Evolutionary conservation across 2,329 filamentous ascomycete species (phyloP).

Genomic region (Colletotrichum siamense): DNA sequence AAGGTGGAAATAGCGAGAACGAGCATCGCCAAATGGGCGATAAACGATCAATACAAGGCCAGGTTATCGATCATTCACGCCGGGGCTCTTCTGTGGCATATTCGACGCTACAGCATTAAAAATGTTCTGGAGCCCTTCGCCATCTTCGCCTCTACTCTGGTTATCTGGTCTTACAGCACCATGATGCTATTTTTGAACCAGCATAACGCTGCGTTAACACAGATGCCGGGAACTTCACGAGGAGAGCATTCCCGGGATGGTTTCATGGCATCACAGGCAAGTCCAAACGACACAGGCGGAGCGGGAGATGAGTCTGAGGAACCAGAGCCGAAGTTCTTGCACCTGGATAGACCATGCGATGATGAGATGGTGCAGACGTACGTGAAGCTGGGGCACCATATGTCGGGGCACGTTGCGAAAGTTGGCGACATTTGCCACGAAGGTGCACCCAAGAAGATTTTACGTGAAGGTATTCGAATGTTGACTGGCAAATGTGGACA

Average conservation of each 20-base stretch:
- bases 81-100: constrained; percentile 50
- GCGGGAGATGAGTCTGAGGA: background rate
- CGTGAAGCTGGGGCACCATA: constrained; percentile 50
- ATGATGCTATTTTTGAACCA: constrained; percentile 6
- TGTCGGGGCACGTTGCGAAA: constrained; percentile 56
- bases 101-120: constrained; percentile 46
- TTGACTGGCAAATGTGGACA: background rate
- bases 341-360: constrained; percentile 60
- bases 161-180: constrained; percentile 43
- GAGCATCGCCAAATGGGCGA: constrained; percentile 20
- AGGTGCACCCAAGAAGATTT: constrained; percentile 23
- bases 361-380: constrained; percentile 64
- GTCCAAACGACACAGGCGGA: background rate
- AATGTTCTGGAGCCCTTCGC: constrained; percentile 44
- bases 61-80: constrained; percentile 49
- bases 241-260: background rate
- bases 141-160: constrained; percentile 41
- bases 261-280: background rate
- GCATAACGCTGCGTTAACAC: background rate
- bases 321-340: constrained; percentile 46
- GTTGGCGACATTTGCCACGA: constrained; percentile 52
- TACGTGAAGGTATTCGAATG: constrained; percentile 21
- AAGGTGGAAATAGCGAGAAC: background rate
- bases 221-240: background rate
- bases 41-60: constrained; percentile 46